Base-by-base conservation (phyloP, 1,139 yeast genomes). In the Yamadazyma oceani region DNA sequence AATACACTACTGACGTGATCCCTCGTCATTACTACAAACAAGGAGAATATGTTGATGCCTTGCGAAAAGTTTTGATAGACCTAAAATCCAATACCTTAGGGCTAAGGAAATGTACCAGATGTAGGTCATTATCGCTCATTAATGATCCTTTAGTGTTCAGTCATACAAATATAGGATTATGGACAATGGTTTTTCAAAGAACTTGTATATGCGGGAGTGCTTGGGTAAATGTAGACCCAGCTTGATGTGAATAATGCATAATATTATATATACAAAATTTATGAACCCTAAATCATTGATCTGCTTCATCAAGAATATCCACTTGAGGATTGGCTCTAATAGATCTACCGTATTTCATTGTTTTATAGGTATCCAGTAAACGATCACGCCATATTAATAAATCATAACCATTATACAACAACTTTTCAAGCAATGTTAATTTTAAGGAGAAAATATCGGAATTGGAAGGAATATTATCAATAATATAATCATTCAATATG, bases 201-300 rank as follows among this genome's bases (percentile, higher is more conserved):
- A 78, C 79, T 14, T 87, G 96, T 58, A 66, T 85, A 17, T 87
- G 96, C 58, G 95, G 95, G 0, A 86, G 87, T 34, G 73, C 82
- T 4, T 85, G 92, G 92, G 77, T 76, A 2, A 69, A 65, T 45
- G 13, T 44, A 11, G 36, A 34, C 6, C 11, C 15, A 17, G 7
- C 15, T 4, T 13, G 14, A 13, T n/a, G n/a, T n/a, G n/a, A n/a
- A n/a, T n/a, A 19, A 6, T 6, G 21, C 21, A 19, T 6, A 19
- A 6, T 6, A 19, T 6, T 19, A 19, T 19, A 19, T 19, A 6
- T 6, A 24, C n/a, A 6, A 12, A 11, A 6, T 6, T 11, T 11
- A 12, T 24, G 11, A 24, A 24, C 26, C 5, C 13, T 6, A 12
- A 5, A 13, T 11, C 13, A 27, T 36, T 41, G 53, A 17, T 32